These are phyloP conservation scores for Lachancea meyersii DNA, from an alignment of 805 yeast species.

Conservation along the genomic window DNA sequence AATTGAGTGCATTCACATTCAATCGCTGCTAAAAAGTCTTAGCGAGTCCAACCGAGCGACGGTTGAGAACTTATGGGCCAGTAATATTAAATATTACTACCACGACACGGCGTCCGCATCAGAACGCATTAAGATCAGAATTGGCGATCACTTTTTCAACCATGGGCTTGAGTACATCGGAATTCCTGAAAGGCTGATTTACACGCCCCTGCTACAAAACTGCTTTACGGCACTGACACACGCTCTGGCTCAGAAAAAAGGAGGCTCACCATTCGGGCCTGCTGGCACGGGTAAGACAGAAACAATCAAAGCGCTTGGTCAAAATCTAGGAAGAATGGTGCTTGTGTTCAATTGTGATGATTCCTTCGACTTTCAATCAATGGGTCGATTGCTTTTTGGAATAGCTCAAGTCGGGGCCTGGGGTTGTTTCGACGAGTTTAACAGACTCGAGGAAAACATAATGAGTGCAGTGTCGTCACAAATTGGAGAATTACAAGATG, in stretches of 20 bases:
- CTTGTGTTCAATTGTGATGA: conserved; percentile 90
- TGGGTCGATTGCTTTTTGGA: conserved; percentile 72
- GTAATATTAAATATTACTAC: conserved; percentile 47
- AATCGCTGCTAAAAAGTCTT: conserved; percentile 34
- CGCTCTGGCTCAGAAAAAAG: conserved; percentile 64
- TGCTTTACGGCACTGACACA: conserved; percentile 66
- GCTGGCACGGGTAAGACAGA: conserved; percentile 98
- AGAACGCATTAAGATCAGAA: conserved; percentile 41
- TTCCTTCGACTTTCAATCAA: conserved; percentile 70
- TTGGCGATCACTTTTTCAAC: conserved; percentile 42
- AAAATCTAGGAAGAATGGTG: conserved; percentile 71
- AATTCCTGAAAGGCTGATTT: conserved; percentile 61
- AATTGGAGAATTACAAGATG: conserved; percentile 62
- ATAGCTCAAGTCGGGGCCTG: conserved; percentile 80
- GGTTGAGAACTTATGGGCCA: conserved; percentile 41
- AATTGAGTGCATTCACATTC: conserved; percentile 60
- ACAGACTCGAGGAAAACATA: conserved; percentile 62
- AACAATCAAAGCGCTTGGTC: conserved; percentile 77
- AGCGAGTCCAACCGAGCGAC: conserved; percentile 9
- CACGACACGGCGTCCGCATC: conserved; percentile 17
- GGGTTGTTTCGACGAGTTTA: conserved; percentile 96
- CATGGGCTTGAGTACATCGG: conserved; percentile 88
- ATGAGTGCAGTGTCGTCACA: conserved; percentile 82
- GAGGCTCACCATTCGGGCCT: conserved; percentile 93
- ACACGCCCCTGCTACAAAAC: conserved; percentile 63